phyloP scores from a whole-genome alignment of 164 flowering plant genomes.

The Nymphaea colorata region DNA sequence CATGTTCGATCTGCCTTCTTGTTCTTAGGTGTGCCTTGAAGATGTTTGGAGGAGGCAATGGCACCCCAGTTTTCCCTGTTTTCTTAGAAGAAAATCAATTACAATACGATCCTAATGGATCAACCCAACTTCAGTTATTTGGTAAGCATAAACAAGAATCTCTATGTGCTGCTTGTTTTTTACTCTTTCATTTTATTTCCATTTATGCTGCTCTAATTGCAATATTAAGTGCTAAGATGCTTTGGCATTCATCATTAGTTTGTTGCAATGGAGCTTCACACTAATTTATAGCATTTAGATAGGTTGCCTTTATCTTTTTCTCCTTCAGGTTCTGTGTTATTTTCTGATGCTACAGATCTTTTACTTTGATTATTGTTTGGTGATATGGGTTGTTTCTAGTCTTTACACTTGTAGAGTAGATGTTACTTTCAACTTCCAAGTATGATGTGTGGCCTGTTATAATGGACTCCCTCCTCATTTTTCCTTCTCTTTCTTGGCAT shows the following conservation, averaged over 20 bases:
- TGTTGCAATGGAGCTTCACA: neutral
- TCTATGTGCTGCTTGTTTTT: neutral
- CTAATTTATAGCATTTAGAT: neutral
- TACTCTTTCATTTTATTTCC: neutral
- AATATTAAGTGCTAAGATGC: neutral
- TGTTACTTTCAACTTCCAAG: neutral
- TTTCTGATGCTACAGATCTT: neutral
- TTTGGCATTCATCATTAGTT: neutral
- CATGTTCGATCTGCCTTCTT: neutral
- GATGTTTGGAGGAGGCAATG: constrained; percentile 63
- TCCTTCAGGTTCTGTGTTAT: too few species aligned
- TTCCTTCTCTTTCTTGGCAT: too few species aligned
- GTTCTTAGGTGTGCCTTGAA: neutral
- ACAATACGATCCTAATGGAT: constrained; percentile 33
- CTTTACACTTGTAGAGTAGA: neutral
- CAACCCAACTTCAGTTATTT: constrained; percentile 61
- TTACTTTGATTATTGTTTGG: neutral
- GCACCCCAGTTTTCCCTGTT: constrained; percentile 26
- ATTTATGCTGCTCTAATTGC: neutral
- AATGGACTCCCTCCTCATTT: too few species aligned
- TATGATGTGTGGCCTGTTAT: too few species aligned
- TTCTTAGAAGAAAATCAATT: constrained; percentile 34
- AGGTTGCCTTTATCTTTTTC: too few species aligned
- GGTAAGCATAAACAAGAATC: constrained; percentile 27
- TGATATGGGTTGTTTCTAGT: neutral